Evolutionary conservation across 2,329 filamentous ascomycete genomes (phyloP), one percentile per base, ranked within the genome.

Genomic region (Trichoderma simmonsii): DNA sequence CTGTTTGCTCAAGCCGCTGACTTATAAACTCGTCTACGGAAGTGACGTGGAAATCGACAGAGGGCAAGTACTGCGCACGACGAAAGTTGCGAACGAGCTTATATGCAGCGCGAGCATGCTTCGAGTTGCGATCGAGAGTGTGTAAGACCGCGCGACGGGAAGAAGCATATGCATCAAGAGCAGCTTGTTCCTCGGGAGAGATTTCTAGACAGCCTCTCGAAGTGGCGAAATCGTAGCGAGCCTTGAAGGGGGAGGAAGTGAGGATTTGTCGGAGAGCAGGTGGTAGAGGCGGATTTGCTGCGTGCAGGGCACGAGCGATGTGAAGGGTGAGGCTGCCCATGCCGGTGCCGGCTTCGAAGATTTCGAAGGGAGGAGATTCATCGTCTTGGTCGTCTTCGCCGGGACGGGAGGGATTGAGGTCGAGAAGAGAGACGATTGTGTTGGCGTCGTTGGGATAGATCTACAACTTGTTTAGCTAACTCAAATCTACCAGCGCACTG

Each of bases 311-410:
- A 67, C 92, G 88, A 34, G 92, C 90, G 26, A 96, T 85, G 77
- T 95, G 89, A 5, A 96, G 81, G 0, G 93, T 95, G 72, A 96
- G 81, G 39, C 91, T 90, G 72, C 93, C 93, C 84, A 95, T 92
- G n/a, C 93, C 93, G 4, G 93, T 96, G 18, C 93, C 93, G 61
- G 93, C 93, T 81, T 96, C 93, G 67, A 96, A 90, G 59, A 96
- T 92, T 78, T 95, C 92, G 14, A 95, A 80, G 0, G 86, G 87
- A 9, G 83, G 80, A 15, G 15, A 2, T 34, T 54, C 26, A 24
- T 48, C 67, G 6, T 81, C 79, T 12, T 77, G 72, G 24, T 80
- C 79, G 28, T 81, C 78, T 73, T 82, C 77, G 48, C 77, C 74
- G 34, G 82, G 76, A 76, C 82, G 79, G 3, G 83, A 78, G 34